These are phyloP conservation scores for Claviceps pusilla DNA, from an alignment of 2,329 filamentous ascomycete species.

Conservation along the genomic window DNA sequence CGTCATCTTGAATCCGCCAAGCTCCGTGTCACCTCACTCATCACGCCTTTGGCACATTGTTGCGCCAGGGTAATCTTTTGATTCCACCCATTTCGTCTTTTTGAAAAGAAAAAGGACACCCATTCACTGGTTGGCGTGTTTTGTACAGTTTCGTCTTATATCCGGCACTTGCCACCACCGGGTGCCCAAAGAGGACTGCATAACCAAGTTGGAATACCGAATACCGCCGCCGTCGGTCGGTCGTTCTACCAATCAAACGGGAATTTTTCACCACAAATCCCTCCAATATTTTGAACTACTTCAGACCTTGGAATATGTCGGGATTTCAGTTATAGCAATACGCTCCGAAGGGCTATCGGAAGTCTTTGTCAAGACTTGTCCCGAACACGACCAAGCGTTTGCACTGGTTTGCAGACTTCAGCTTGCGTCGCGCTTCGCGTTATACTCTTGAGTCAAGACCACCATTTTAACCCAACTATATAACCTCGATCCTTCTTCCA, in stretches of 20 bases:
- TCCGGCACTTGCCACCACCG: neutral
- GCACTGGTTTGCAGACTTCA: constrained; percentile 13
- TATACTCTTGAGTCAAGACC: neutral
- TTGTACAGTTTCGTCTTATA: neutral
- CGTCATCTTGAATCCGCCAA: constrained; percentile 14
- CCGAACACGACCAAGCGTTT: constrained; percentile 9
- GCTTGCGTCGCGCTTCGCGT: constrained; percentile 9
- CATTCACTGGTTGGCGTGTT: neutral
- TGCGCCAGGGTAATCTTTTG: constrained; percentile 3
- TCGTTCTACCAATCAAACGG: neutral
- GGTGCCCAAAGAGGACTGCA: neutral
- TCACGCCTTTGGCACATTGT: constrained; percentile 1
- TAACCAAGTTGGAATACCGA: too few relatives aligned
- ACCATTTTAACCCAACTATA: neutral
- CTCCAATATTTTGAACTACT: neutral
- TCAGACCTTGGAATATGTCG: constrained; percentile 15
- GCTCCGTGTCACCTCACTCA: constrained; percentile 2
- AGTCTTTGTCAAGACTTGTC: constrained; percentile 7
- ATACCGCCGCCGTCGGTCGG: neutral
- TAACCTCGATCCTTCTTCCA: neutral
- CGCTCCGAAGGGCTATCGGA: constrained; percentile 23
- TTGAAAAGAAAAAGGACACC: neutral
- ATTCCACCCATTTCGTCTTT: neutral
- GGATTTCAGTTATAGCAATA: constrained; percentile 21
- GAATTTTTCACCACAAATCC: neutral